Percentiles rank a stretch among this genome's conserved stretches.
Evolutionary conservation across 306 rosid species (phyloP).

Genomic region (Geum urbanum): DNA sequence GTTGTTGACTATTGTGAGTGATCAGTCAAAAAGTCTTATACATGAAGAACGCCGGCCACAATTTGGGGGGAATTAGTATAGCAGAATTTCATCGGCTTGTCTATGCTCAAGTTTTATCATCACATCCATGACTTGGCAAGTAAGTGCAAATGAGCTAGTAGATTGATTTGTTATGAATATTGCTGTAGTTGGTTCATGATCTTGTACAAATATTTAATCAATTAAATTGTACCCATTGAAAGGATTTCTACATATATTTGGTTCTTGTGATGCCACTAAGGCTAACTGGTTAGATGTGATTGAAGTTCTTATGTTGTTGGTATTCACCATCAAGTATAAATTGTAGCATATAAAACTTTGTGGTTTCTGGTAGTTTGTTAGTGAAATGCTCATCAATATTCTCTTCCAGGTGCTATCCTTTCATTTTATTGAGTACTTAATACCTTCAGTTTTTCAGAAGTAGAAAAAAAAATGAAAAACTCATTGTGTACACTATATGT

Average conservation of each 20-base stretch:
- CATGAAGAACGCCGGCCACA: slow-evolving; percentile 53
- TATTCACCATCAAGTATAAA: background rate
- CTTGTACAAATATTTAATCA: background rate
- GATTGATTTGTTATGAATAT: slow-evolving; percentile 8
- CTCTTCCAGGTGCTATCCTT: background rate
- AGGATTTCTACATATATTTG: background rate
- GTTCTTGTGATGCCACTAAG: background rate
- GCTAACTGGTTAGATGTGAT: background rate
- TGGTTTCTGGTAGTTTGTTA: background rate
- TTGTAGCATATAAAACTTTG: background rate
- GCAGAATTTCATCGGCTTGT: slow-evolving; percentile 78
- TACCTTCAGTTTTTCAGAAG: too few relatives aligned
- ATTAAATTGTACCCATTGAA: background rate
- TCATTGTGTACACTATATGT: background rate
- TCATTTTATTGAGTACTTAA: background rate
- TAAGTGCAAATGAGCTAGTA: slow-evolving; percentile 43
- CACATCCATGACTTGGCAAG: slow-evolving; percentile 76
- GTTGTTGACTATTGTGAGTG: slow-evolving; percentile 76
- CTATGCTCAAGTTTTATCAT: slow-evolving; percentile 52
- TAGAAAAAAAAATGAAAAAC: background rate
- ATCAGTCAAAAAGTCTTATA: slow-evolving; percentile 73
- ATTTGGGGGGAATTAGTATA: slow-evolving; percentile 83
- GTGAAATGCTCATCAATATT: background rate
- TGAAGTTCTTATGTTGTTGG: background rate
- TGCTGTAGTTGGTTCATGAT: background rate